Evolutionary conservation across 345 rosid species (phyloP).

Genomic region (Hypericum perforatum): DNA sequence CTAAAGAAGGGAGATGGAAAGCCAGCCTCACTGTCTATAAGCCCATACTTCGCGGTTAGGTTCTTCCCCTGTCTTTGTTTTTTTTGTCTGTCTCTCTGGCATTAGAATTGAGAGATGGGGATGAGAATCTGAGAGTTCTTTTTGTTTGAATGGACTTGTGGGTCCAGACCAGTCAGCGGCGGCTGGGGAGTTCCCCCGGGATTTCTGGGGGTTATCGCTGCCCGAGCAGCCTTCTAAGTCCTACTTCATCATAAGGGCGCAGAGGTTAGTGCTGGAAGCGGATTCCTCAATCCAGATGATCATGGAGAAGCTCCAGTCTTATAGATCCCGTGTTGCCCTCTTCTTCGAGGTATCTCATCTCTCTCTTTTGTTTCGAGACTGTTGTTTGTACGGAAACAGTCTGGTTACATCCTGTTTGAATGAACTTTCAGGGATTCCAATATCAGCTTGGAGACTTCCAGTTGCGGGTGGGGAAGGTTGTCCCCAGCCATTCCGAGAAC

Average conservation of each 20-base stretch:
- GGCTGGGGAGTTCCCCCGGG: conserved; percentile 63
- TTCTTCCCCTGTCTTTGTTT: background rate
- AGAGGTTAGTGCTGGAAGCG: conserved; percentile 62
- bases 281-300: conserved; percentile 72
- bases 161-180: conserved; percentile 36
- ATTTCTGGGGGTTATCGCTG: conserved; percentile 63
- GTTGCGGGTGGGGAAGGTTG: conserved; percentile 84
- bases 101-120: background rate
- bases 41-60: conserved; percentile 32
- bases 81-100: no score
- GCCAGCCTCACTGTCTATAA: conserved; percentile 43
- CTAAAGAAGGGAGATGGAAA: conserved; percentile 88
- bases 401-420: background rate
- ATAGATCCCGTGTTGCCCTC: conserved; percentile 65
- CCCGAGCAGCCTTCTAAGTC: conserved; percentile 78
- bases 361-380: background rate
- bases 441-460: conserved; percentile 82
- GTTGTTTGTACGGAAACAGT: background rate
- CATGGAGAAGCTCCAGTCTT: conserved; percentile 95
- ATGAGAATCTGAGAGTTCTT: background rate
- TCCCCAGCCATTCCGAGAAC: conserved; percentile 66
- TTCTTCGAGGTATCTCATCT: conserved; percentile 46
- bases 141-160: background rate
- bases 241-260: conserved; percentile 58
- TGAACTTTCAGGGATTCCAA: conserved; percentile 61